Conservation (phyloP, 169 alveolate genomes). For the Eimeria maxima region DNA sequence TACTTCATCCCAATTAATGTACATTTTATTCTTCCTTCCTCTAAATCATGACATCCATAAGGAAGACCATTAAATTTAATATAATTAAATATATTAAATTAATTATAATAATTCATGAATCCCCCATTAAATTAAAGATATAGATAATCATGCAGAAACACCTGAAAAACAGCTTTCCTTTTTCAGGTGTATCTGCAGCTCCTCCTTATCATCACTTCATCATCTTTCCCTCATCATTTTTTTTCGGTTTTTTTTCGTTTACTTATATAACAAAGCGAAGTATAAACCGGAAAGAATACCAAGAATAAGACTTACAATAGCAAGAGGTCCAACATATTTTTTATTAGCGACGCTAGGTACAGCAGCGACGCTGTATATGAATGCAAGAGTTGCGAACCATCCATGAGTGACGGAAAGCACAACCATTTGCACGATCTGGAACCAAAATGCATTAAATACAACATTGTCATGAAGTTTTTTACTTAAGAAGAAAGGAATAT, state of each 20-base stretch:
- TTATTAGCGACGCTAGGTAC: neutral
- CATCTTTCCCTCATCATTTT: no score
- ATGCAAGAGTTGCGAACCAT: conserved; percentile 67
- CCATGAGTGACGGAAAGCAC: conserved; percentile 61
- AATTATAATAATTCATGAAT: no score
- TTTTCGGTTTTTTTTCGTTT: neutral
- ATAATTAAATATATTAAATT: no score
- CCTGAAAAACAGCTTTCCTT: no score
- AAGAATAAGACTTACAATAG: conserved; percentile 39
- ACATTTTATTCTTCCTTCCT: no score
- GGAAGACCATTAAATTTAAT: no score
- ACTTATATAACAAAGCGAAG: conserved; percentile 40
- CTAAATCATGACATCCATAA: no score
- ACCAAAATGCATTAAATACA: conserved; percentile 73
- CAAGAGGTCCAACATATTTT: conserved; percentile 21
- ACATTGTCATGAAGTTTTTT: conserved; percentile 8
- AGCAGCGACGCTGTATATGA: conserved; percentile 35
- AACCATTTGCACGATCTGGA: neutral
- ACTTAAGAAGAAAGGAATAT: conserved; percentile 66
- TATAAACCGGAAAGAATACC: conserved; percentile 70
- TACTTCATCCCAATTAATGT: no score
- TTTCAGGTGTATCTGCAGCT: no score
- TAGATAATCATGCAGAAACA: no score
- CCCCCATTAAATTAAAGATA: no score
- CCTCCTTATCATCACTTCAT: no score